Conservation (phyloP, 2,329 filamentous ascomycete species). For the Lasiodiplodia sp. region DNA sequence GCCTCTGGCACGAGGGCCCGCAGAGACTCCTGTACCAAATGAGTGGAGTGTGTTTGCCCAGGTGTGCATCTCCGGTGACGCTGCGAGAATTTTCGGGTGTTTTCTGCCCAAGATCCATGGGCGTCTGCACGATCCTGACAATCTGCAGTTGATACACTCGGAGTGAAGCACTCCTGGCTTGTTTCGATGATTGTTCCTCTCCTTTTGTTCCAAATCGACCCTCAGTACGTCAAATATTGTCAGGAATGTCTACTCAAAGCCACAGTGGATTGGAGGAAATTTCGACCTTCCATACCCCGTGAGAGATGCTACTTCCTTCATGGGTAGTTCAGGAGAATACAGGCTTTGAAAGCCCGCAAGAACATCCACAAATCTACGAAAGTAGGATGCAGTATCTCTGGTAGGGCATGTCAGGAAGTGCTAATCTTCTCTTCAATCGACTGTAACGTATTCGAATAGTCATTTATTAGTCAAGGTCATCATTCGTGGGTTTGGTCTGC, state of each 20-base stretch:
- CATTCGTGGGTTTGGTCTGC: background rate
- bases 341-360: background rate
- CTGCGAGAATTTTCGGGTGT: background rate
- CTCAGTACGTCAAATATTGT: background rate
- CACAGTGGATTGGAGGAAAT: background rate
- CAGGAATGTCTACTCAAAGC: background rate
- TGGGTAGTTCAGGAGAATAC: background rate
- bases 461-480: slow-evolving; percentile 23
- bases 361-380: background rate
- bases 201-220: background rate
- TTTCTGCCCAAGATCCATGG: background rate
- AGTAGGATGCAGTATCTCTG: background rate
- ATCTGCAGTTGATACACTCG: background rate
- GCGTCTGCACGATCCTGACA: background rate
- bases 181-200: background rate
- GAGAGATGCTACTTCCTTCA: background rate
- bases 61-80: background rate
- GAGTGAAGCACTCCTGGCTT: background rate
- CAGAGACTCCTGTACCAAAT: background rate
- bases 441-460: background rate
- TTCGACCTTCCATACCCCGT: background rate
- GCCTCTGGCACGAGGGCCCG: background rate
- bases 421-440: background rate
- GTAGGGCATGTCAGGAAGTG: background rate
- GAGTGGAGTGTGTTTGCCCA: background rate